These are phyloP conservation scores for Protomyces macrosporus DNA, from an alignment of 1,139 yeast genomes.

Conservation along the genomic window DNA sequence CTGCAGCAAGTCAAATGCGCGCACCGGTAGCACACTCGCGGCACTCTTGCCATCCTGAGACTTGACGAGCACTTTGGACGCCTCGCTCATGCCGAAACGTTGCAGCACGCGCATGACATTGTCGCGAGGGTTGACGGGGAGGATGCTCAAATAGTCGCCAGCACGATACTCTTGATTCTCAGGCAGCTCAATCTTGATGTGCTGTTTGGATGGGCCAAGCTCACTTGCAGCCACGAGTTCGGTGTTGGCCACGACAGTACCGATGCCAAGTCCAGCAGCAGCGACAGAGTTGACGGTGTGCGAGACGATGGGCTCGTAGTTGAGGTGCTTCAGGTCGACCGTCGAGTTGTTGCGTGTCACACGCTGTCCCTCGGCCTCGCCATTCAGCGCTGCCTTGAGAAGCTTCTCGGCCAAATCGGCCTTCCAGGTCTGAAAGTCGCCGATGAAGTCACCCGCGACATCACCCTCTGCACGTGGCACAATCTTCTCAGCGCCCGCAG, in stretches of 20 bases:
- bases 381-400: background rate
- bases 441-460: slow-evolving; percentile 25
- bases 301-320: slow-evolving; percentile 12
- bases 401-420: slow-evolving; percentile 11
- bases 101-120: slow-evolving; percentile 17
- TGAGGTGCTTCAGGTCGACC: slow-evolving; percentile 12
- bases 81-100: slow-evolving; percentile 18
- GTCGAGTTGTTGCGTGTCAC: background rate
- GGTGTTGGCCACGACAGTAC: background rate
- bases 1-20: slow-evolving; percentile 11
- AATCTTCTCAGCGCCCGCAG: slow-evolving; percentile 14
- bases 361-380: background rate
- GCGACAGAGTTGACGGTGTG: slow-evolving; percentile 7
- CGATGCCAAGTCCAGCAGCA: background rate
- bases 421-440: slow-evolving; percentile 26
- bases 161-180: slow-evolving; percentile 13
- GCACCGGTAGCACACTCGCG: slow-evolving; percentile 6
- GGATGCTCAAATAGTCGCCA: slow-evolving; percentile 24
- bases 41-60: background rate
- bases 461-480: slow-evolving; percentile 21
- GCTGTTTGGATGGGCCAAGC: slow-evolving; percentile 19
- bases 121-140: slow-evolving; percentile 19
- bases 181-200: slow-evolving; percentile 19
- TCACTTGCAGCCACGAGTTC: background rate
- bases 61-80: slow-evolving; percentile 15